Percentiles rank a stretch among this genome's conserved stretches.
phyloP scores from a whole-genome alignment of 257 asterid genomes.

The Rubia yunnanensis region DNA sequence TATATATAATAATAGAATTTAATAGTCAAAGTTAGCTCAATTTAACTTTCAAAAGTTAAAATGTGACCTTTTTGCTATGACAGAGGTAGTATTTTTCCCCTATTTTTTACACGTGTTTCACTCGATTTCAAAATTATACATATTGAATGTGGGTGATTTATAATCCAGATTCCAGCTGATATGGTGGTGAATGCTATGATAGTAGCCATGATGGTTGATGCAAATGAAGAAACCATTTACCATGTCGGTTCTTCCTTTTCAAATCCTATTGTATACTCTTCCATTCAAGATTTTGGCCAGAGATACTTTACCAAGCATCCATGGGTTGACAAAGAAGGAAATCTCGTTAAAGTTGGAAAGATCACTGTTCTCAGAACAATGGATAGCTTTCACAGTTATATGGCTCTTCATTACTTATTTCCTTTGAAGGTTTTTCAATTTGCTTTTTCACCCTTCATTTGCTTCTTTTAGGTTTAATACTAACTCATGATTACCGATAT shows the following conservation, averaged over 20 bases:
- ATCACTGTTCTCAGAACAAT: constrained; percentile 41
- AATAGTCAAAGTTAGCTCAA: no score
- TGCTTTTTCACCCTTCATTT: neutral
- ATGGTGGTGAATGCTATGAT: constrained; percentile 95
- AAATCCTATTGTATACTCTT: constrained; percentile 40
- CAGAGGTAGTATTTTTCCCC: no score
- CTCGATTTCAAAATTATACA: no score
- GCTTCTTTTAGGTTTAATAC: neutral
- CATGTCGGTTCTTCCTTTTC: constrained; percentile 72
- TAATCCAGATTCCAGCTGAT: constrained; percentile 76
- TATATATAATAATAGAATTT: no score
- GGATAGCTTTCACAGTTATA: constrained; percentile 58
- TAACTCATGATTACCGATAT: no score
- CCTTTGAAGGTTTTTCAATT: constrained; percentile 52
- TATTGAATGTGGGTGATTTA: no score
- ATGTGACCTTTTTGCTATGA: no score
- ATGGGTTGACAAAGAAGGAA: constrained; percentile 69
- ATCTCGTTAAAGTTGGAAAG: constrained; percentile 55
- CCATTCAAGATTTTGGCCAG: constrained; percentile 39
- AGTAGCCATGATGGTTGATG: constrained; percentile 54
- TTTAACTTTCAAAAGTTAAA: no score
- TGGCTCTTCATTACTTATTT: constrained; percentile 53
- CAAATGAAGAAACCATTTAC: constrained; percentile 44
- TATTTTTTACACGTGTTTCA: no score
- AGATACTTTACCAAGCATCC: constrained; percentile 59